Percentiles rank a stretch among this genome's conserved stretches.
Evolutionary conservation across 305 asterid genomes (phyloP).

Genomic region (Ilex paraguariensis): DNA sequence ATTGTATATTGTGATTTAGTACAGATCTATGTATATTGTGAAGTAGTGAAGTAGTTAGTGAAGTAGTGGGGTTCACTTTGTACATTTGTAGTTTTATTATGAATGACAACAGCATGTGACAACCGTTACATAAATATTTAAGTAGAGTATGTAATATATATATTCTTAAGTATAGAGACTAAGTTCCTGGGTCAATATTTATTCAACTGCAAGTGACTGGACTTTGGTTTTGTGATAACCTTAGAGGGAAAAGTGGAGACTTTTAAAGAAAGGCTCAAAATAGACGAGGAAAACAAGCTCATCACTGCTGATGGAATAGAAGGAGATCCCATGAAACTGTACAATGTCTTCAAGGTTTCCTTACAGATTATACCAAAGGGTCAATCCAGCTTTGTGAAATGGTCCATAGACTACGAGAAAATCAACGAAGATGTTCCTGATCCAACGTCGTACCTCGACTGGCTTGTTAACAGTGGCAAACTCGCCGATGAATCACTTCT

Average conservation of each 20-base stretch:
- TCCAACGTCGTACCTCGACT: background rate
- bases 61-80: too few species aligned
- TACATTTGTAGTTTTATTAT: too few species aligned
- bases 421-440: background rate
- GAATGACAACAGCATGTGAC: too few species aligned
- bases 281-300: conserved; percentile 9
- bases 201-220: background rate
- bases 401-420: conserved; percentile 4
- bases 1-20: too few species aligned
- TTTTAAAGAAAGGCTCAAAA: background rate
- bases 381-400: background rate
- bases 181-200: background rate
- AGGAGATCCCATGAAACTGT: conserved; percentile 12
- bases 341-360: conserved; percentile 1
- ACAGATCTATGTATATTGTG: too few species aligned
- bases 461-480: background rate
- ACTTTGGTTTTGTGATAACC: background rate
- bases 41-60: too few species aligned
- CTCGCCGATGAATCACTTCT: background rate
- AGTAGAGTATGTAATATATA: too few species aligned
- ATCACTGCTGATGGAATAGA: background rate
- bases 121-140: too few species aligned
- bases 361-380: conserved; percentile 5
- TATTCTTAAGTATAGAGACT: background rate
- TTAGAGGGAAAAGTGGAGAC: conserved; percentile 1